Evolutionary conservation across 2,329 filamentous ascomycete genomes (phyloP), one percentile per base, ranked within the genome.

Genomic region (Xylariaceae sp.): DNA sequence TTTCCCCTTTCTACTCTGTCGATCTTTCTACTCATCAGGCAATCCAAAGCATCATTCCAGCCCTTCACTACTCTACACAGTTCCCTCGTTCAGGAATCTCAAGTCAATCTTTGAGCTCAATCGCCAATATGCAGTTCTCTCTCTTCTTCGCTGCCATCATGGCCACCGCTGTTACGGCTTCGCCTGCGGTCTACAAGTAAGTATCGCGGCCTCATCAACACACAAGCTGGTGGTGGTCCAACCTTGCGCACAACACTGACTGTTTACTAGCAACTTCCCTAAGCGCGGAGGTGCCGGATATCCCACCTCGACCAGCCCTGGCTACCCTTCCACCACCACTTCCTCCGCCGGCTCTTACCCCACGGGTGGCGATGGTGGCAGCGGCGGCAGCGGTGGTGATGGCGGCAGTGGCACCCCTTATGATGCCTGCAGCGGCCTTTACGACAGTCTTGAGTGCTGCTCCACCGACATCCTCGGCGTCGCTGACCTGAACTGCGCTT

Each of bases 391-490:
- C 22, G 22, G 22, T 27, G n/a, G n/a, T n/a, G n/a, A n/a, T n/a
- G 53, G 45, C 3, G 7, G 22, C 22, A 7, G 22, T 27, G 22
- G 22, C 22, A 39, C 43, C 31, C 48, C 57, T 5, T 76, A 75
- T 47, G 44, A 59, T 11, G 65, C 75, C 39, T 77, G 75, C 67
- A 59, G 60, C 39, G 55, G 55, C 12, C 66, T 75, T 15, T 75
- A 75, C 58, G 63, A 61, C 56, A 70, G 58, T 32, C 60, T 76
- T 3, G 74, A 78, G 56, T 86, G 82, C 73, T 86, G 82, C 62
- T 76, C 81, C 12, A 82, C 80, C 31, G 78, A 85, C 54, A 73
- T 85, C 36, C 74, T 85, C 36, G 62, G 61, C 31, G 49, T 64
- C 14, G 61, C 60, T 19, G 62, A 65, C 42, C 59, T 65, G 19